Conservation (phyloP, 106 monocot genomes). For the Allium fistulosum region DNA sequence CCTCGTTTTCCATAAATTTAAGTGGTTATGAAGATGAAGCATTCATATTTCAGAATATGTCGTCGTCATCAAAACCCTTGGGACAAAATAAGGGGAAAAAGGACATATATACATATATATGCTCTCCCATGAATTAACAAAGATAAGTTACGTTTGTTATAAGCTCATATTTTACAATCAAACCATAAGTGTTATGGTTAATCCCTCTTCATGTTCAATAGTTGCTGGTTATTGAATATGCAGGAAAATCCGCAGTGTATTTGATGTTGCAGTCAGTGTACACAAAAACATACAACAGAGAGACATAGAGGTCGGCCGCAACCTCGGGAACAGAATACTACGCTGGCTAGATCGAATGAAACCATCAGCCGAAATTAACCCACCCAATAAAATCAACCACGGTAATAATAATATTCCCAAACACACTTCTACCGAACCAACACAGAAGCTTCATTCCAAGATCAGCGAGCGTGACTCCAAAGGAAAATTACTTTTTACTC, state of each 20-base stretch:
- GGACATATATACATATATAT: no score
- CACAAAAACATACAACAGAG: constrained; percentile 79
- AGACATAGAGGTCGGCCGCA: constrained; percentile 72
- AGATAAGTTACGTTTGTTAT: no score
- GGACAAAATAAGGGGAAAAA: no score
- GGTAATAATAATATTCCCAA: neutral
- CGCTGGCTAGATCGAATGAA: constrained; percentile 77
- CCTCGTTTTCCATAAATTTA: no score
- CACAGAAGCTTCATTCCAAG: constrained; percentile 15
- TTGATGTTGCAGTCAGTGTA: constrained; percentile 67
- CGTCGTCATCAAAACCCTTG: no score
- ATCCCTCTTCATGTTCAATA: no score
- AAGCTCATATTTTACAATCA: no score
- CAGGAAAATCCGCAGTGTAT: constrained; percentile 68
- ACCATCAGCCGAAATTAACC: constrained; percentile 69
- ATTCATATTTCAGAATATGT: no score
- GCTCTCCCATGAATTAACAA: no score
- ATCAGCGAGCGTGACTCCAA: constrained; percentile 13
- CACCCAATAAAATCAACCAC: no score
- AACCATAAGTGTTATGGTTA: no score
- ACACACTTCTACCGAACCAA: constrained; percentile 6
- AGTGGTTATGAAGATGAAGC: no score
- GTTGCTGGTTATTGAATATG: neutral
- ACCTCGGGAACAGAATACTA: constrained; percentile 67
- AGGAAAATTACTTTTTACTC: constrained; percentile 30